Base-by-base conservation (phyloP, 2,329 filamentous ascomycete species). In the Cercospora sesami region DNA sequence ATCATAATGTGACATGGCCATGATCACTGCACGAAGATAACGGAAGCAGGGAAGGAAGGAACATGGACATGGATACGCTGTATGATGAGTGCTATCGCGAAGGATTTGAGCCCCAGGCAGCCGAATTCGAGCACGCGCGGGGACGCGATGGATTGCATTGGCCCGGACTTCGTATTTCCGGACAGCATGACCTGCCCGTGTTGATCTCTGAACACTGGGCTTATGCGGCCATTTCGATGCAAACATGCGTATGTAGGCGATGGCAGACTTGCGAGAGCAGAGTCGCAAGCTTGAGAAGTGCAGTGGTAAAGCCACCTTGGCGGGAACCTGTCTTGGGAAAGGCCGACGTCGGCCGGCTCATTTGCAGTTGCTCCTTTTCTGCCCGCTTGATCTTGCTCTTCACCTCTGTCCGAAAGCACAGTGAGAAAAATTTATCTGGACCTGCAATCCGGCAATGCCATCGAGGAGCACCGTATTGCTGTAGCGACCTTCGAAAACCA, bases 1-100 rank as follows among this genome's bases (percentile, higher is more conserved):
- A 36, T 57, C 63, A 28, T 60, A 60, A 59, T 55, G 36, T 6
- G 70, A 63, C 63, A 70, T 70, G 8, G 60, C 36, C 39, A 30
- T 60, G 45, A 55, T 23, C 60, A 63, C 48, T 33, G 26, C 31
- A 55, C 31, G 21, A 10, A 59, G 12, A 23, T 45, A 4, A 28
- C 45, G 60, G 36, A 45, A 62, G 18, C n/a, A 31, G 12, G 60
- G 33, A 61, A 61, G 18, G 39, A 61, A 42, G 8, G 45, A 14
- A 48, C 18, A 48, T 12, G n/a, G 33, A 39, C 59, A 61, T 23
- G 36, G 26, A 30, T 30, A 45, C 16, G 26, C 59, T 28, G 31
- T 42, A 21, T 28, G 16, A 30, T 18, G 23, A 28, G 3, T 45
- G 26, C 23, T 42, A 23, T 64, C 62, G 48, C 48, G 62, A 36